Base-by-base conservation (phyloP, 2,329 filamentous ascomycete genomes). In the Pyrenophora teres region DNA sequence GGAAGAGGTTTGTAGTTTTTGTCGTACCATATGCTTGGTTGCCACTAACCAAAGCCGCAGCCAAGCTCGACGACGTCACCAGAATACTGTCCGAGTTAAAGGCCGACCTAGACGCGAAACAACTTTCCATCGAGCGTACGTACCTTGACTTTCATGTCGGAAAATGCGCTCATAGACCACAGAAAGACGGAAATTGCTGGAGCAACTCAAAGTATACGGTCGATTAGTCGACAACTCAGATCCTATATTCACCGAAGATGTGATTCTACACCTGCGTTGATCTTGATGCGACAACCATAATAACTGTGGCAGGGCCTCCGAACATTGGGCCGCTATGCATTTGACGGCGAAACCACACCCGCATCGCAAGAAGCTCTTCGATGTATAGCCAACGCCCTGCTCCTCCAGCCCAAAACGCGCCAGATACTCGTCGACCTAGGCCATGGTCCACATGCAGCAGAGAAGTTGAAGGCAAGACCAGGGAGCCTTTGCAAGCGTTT, bases 361-460 rank as follows among this genome's bases (percentile, higher is more conserved):
- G 63, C 63, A 1, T 88, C 88, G 2, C 85, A 87, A 50, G 89
- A 92, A 67, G 92, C 86, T 1, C 78, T 96, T 33, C 84, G 91
- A 63, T 92, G 91, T 62, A 75, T 97, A 40, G 92, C 90, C 63
- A 97, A 97, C 73, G 86, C 91, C 7, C 77, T 97, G 65, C 79
- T 95, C 0, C 81, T 95, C 15, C 80, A 86, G 55, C 77, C 83
- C 8, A 78, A 83, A 35, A 87, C 87, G 36, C 83, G 90, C 43
- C 87, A 93, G 69, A 81, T 83, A 38, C 86, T 94, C 46, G 86
- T 91, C 12, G 84, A 92, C 64, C 76, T 90, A 18, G 87, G 83
- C 7, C 87, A 84, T 66, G 83, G 84, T 35, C 76, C 80, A 13
- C 88, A 87, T 62, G 84, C 87, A 15, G 91, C 90, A 52, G 80